Conservation (phyloP, 495 filamentous ascomycete genomes). For the Xylaria acuta region DNA sequence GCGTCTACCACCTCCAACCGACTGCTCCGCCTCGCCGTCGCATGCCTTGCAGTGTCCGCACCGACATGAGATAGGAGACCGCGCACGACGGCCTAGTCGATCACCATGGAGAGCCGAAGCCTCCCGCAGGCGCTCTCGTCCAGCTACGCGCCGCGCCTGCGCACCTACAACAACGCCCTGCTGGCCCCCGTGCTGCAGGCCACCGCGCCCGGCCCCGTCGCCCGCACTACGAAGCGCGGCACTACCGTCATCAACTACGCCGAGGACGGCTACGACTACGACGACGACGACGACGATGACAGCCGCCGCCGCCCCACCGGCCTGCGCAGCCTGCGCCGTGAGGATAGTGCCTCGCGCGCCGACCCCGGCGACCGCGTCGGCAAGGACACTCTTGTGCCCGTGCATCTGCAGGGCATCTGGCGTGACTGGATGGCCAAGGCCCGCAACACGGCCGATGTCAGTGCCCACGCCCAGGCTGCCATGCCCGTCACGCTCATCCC, state of each 20-base stretch:
- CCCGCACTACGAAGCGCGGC: conserved; percentile 93
- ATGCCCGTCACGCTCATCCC: conserved; percentile 91
- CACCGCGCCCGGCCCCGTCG: conserved; percentile 66
- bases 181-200: conserved; percentile 85
- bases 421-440: conserved; percentile 92
- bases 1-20: not conserved
- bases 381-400: conserved; percentile 80
- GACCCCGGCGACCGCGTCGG: conserved; percentile 76
- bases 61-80: conserved; percentile 32
- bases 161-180: conserved; percentile 90
- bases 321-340: conserved; percentile 78
- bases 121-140: conserved; percentile 85
- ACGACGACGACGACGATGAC: conserved; percentile 90
- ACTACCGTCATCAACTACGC: conserved; percentile 97
- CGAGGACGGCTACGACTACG: conserved; percentile 92
- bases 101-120: conserved; percentile 50
- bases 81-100: conserved; percentile 7
- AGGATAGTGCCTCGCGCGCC: conserved; percentile 67
- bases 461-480: conserved; percentile 80
- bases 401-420: conserved; percentile 88
- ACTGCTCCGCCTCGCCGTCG: not conserved
- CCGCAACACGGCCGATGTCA: conserved; percentile 68
- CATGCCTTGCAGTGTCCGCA: not conserved
- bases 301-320: conserved; percentile 79
- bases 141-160: conserved; percentile 89